Conservation (phyloP, 2,329 filamentous ascomycete species). For the Fusarium compactum region DNA sequence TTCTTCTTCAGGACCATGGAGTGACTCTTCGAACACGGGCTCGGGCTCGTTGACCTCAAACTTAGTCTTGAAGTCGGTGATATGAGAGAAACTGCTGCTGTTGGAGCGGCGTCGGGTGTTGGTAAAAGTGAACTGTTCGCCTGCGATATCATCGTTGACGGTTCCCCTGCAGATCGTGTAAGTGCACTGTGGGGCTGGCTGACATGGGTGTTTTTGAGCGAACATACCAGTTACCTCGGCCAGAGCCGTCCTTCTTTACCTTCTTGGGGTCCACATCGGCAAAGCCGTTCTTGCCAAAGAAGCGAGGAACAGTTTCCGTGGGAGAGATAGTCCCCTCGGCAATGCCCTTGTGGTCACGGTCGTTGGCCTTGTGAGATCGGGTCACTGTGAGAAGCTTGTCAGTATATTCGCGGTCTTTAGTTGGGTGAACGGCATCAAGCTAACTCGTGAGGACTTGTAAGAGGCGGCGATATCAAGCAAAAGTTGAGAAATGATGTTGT, state of each 20-base stretch:
- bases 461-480: background rate
- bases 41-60: conserved; percentile 92
- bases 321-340: conserved; percentile 78
- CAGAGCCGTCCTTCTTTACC: conserved; percentile 95
- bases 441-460: conserved; percentile 37
- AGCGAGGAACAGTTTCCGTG: conserved; percentile 85
- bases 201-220: background rate
- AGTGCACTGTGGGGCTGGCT: conserved; percentile 16
- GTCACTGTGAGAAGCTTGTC: conserved; percentile 75
- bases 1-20: conserved; percentile 76
- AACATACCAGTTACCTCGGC: conserved; percentile 92
- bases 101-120: conserved; percentile 94
- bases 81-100: conserved; percentile 78
- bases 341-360: conserved; percentile 86
- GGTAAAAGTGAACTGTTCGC: conserved; percentile 84
- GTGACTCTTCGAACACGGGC: conserved; percentile 88
- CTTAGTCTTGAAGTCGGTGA: conserved; percentile 92
- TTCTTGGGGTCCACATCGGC: conserved; percentile 87
- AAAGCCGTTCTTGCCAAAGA: conserved; percentile 90
- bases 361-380: conserved; percentile 95
- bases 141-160: conserved; percentile 84
- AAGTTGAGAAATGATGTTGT: conserved; percentile 5
- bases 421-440: conserved; percentile 8
- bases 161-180: conserved; percentile 73
- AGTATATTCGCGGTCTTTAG: background rate